Evolutionary conservation across 768 basidiomycete species (phyloP).

Genomic region (Roridomyces roridus): DNA sequence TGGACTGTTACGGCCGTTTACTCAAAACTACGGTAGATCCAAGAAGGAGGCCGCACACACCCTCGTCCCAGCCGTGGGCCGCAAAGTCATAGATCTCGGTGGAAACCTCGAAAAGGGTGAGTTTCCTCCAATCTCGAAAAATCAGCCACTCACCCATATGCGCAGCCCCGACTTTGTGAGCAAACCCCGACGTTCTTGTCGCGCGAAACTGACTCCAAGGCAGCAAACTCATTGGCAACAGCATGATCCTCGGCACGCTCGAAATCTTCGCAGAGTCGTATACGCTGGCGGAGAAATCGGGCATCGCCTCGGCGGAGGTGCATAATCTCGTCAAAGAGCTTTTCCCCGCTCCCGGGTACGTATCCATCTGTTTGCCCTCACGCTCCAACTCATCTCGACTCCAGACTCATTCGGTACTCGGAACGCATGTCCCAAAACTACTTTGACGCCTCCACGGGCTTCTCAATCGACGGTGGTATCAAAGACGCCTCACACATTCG

Average conservation of each 20-base stretch:
- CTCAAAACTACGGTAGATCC: constrained; percentile 35
- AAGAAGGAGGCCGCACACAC: constrained; percentile 82
- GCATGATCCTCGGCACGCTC: constrained; percentile 75
- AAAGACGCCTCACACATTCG: constrained; percentile 85
- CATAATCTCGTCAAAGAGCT: constrained; percentile 67
- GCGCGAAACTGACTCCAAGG: not conserved
- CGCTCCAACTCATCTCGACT: not conserved
- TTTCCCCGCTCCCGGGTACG: constrained; percentile 68
- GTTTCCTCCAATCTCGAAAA: not conserved
- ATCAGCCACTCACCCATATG: not conserved
- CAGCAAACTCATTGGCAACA: constrained; percentile 76
- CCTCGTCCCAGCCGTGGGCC: constrained; percentile 80
- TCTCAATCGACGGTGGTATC: constrained; percentile 85
- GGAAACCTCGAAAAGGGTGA: constrained; percentile 84
- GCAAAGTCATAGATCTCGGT: constrained; percentile 82
- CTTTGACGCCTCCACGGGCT: constrained; percentile 78
- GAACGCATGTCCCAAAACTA: constrained; percentile 74
- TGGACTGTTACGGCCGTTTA: not conserved
- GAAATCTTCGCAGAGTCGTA: constrained; percentile 85
- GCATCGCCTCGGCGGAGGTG: constrained; percentile 70
- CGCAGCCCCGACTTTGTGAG: constrained; percentile 62
- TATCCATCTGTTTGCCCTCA: constrained; percentile 14
- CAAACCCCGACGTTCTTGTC: constrained; percentile 35
- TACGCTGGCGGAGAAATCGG: constrained; percentile 85
- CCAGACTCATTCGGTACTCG: constrained; percentile 61